Percentiles rank a stretch among this genome's conserved stretches.
Conservation (phyloP, 176 grass and related monocot species). For the Aegilops tauschii region DNA sequence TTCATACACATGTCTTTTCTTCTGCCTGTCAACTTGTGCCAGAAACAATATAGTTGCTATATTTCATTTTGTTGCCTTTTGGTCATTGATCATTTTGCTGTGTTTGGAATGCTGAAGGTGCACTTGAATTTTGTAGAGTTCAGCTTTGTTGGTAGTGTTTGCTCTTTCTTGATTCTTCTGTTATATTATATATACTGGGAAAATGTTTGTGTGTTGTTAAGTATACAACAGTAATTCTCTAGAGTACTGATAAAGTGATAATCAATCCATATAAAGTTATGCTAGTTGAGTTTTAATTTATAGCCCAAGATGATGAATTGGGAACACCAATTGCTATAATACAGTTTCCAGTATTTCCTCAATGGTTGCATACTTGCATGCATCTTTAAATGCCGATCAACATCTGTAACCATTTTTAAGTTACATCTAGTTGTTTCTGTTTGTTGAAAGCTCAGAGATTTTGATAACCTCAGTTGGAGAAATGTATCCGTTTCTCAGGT, state of each 20-base stretch:
- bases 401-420: neutral
- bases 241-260: neutral
- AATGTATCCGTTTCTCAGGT: conserved; percentile 37
- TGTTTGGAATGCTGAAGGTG: neutral
- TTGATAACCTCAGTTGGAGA: conserved; percentile 5
- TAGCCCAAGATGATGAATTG: neutral
- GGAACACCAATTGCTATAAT: neutral
- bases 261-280: neutral
- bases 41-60: neutral
- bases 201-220: neutral
- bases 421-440: neutral
- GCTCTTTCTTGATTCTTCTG: neutral
- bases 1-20: neutral
- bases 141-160: neutral
- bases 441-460: neutral
- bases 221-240: neutral
- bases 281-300: neutral
- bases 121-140: neutral
- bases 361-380: neutral
- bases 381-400: neutral
- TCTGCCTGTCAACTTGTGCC: neutral
- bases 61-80: neutral
- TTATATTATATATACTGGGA: neutral
- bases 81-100: neutral
- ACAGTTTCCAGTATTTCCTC: neutral